A percentile compares a stretch with the other conserved stretches of the same genome.
Evolutionary conservation across 331 rosid species (phyloP).

Genomic region (Pyracantha coccinea): DNA sequence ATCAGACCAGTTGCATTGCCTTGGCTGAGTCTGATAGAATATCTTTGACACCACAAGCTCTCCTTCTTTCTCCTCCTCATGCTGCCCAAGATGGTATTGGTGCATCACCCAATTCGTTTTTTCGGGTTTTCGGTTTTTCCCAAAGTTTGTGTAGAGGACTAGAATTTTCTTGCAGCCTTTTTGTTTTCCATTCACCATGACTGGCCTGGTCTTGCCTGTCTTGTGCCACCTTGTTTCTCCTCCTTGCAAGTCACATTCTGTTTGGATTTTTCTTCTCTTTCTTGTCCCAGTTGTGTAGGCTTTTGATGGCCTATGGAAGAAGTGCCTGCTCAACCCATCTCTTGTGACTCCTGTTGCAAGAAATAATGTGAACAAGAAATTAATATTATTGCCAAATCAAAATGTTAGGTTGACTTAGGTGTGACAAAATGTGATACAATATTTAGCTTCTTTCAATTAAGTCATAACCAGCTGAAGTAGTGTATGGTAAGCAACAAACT

Average conservation of each 20-base stretch:
- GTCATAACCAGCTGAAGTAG: slow-evolving; percentile 15
- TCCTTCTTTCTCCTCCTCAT: slow-evolving; percentile 93
- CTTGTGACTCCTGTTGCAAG: slow-evolving; percentile 65
- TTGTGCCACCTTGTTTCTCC: slow-evolving; percentile 99
- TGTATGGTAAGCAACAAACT: slow-evolving; percentile 1
- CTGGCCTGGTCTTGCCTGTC: slow-evolving; percentile 96
- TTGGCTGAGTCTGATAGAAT: slow-evolving; percentile 32
- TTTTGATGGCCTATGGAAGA: slow-evolving; percentile 95
- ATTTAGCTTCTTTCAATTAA: slow-evolving; percentile 1
- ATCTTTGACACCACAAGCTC: slow-evolving; percentile 95
- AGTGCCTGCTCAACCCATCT: slow-evolving; percentile 92
- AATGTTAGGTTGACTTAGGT: slow-evolving; percentile 61
- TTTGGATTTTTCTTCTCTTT: slow-evolving; percentile 91
- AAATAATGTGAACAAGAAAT: neutral
- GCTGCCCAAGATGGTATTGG: slow-evolving; percentile 83
- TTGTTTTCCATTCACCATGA: slow-evolving; percentile 76
- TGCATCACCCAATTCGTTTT: slow-evolving; percentile 99
- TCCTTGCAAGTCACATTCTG: slow-evolving; percentile 60
- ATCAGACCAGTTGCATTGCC: slow-evolving; percentile 79
- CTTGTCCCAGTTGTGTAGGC: slow-evolving; percentile 97
- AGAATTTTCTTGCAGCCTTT: slow-evolving; percentile 96
- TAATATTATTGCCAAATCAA: slow-evolving; percentile 12
- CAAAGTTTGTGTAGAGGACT: slow-evolving; percentile 87
- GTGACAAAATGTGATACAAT: slow-evolving; percentile 25
- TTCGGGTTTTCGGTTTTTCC: slow-evolving; percentile 87